Evolutionary conservation across 768 basidiomycete genomes (phyloP).

Genomic region (Pleurotus tuoliensis): DNA sequence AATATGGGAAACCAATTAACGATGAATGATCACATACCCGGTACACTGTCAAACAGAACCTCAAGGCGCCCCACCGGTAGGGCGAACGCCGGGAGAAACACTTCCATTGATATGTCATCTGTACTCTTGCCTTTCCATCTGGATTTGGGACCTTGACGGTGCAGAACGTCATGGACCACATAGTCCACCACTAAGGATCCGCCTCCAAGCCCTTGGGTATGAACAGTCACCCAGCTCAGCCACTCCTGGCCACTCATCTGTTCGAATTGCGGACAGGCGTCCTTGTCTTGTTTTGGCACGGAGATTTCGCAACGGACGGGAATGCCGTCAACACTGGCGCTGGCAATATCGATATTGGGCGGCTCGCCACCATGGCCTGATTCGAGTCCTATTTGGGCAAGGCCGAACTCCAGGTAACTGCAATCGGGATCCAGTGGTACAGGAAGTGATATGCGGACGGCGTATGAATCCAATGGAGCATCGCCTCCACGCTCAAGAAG

Average conservation of each 20-base stretch:
- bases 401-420: slow-evolving; percentile 77
- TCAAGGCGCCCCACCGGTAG: slow-evolving; percentile 67
- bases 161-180: slow-evolving; percentile 39
- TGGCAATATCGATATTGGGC: slow-evolving; percentile 51
- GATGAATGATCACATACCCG: slow-evolving; percentile 38
- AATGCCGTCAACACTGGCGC: slow-evolving; percentile 61
- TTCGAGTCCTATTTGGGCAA: slow-evolving; percentile 35
- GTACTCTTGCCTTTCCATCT: slow-evolving; percentile 34
- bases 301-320: slow-evolving; percentile 57
- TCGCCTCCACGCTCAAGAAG: slow-evolving; percentile 17
- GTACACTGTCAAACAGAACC: slow-evolving; percentile 48
- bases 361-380: slow-evolving; percentile 21
- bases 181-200: slow-evolving; percentile 63
- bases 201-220: slow-evolving; percentile 47
- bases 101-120: slow-evolving; percentile 29
- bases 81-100: slow-evolving; percentile 69
- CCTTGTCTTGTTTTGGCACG: slow-evolving; percentile 34
- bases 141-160: slow-evolving; percentile 11
- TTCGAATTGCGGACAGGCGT: slow-evolving; percentile 41
- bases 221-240: slow-evolving; percentile 63
- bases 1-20: slow-evolving; percentile 2
- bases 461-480: slow-evolving; percentile 44
- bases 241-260: slow-evolving; percentile 54
- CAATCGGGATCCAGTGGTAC: slow-evolving; percentile 55
- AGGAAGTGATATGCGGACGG: slow-evolving; percentile 52